Percentiles rank a stretch among this genome's conserved stretches.
These are phyloP conservation scores for Xylaria digitata DNA, from an alignment of 2,329 filamentous ascomycete species.

Conservation along the genomic window DNA sequence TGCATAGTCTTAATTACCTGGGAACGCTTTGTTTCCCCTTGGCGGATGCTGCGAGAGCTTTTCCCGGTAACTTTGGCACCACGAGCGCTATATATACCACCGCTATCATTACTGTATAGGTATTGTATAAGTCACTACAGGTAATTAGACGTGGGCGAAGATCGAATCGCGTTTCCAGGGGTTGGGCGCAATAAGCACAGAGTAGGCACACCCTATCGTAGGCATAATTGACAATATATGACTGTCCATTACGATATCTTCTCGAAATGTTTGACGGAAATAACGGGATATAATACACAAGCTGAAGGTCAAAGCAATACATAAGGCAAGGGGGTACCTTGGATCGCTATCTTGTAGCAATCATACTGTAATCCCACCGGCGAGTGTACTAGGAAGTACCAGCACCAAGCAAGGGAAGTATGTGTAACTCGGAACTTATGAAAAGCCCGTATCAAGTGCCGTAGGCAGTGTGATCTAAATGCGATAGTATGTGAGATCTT, in stretches of 20 bases:
- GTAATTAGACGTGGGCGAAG: neutral
- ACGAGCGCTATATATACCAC: neutral
- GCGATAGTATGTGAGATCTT: conserved; percentile 24
- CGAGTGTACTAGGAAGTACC: conserved; percentile 1
- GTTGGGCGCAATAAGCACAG: conserved; percentile 3
- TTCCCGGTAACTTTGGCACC: neutral
- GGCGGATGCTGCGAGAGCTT: neutral
- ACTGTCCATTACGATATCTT: conserved; percentile 17
- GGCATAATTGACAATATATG: neutral
- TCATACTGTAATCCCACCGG: conserved; percentile 3
- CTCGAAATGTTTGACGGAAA: conserved; percentile 12
- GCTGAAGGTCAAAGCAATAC: conserved; percentile 3
- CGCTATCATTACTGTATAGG: neutral
- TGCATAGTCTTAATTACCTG: neutral
- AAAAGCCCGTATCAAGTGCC: conserved; percentile 19
- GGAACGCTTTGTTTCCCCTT: neutral
- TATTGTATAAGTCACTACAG: neutral
- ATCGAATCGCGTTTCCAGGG: conserved; percentile 14
- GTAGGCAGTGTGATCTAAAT: conserved; percentile 23
- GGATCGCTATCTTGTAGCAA: conserved; percentile 6
- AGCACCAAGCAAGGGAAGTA: neutral
- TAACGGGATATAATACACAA: conserved; percentile 23
- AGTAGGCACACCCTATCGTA: neutral
- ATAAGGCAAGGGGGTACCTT: conserved; percentile 7
- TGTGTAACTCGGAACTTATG: conserved; percentile 4